Conservation (phyloP, 495 filamentous ascomycete species). For the Xylaria intraflava region DNA sequence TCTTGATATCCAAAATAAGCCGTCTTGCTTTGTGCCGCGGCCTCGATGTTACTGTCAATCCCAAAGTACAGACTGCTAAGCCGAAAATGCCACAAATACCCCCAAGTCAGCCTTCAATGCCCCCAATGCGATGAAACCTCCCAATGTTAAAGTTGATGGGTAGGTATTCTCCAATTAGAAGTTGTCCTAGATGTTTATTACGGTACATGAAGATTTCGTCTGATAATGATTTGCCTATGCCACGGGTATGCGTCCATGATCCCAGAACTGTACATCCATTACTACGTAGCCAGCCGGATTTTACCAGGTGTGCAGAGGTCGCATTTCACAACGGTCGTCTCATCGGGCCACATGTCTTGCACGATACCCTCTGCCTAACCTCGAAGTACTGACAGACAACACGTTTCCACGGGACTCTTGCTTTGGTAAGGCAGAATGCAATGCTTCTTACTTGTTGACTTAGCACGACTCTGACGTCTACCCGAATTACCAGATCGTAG, state of each 20-base stretch:
- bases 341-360: too few species aligned
- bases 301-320: constrained; percentile 2
- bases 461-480: neutral
- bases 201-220: too few species aligned
- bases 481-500: constrained; percentile 26
- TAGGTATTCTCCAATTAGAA: constrained; percentile 16
- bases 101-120: constrained; percentile 8
- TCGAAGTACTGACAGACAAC: constrained; percentile 14
- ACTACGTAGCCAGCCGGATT: neutral
- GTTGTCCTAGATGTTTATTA: constrained; percentile 11
- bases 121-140: constrained; percentile 11
- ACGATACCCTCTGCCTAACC: constrained; percentile 19
- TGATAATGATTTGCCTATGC: too few species aligned
- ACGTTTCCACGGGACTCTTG: neutral
- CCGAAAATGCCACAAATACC: constrained; percentile 15
- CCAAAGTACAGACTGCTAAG: constrained; percentile 17
- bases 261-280: neutral
- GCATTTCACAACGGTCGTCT: neutral
- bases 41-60: constrained; percentile 9
- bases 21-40: constrained; percentile 4
- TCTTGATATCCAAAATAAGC: neutral
- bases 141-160: constrained; percentile 19
- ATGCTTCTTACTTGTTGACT: neutral
- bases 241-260: too few species aligned
- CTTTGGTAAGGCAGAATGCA: neutral